Base-by-base conservation (phyloP, 2,329 filamentous ascomycete species). In the Arthrobotrys pseudoclavata region DNA sequence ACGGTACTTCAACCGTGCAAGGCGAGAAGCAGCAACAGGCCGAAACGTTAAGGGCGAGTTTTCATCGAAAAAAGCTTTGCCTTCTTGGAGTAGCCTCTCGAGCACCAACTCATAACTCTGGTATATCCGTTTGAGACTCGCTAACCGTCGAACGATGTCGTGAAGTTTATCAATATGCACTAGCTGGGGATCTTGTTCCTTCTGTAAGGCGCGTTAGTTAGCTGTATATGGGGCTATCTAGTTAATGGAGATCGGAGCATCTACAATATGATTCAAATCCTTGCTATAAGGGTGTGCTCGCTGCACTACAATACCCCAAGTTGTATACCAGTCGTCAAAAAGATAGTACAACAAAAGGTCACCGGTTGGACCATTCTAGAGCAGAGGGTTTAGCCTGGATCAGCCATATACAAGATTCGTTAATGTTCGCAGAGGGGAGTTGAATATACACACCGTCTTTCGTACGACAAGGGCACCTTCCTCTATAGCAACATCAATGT, bases 311-410 rank as follows among this genome's bases (percentile, higher is more conserved):
- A 91, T 84, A 29, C 86, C 86, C 81, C 89, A 90, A 63, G 87
- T 89, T 7, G 88, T 88, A 60, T 87, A 86, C 89, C 89, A 91
- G 81, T 90, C 89, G 81, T 91, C 89, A 80, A 91, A 91, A 1
- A 91, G 85, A 47, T 90, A 90, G 81, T 90, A 91, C 81, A 90
- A 89, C 0, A 91, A 84, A 13, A 91, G 81, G 24, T 88, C 88
- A 0, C 89, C 86, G 0, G 87, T 86, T 77, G 90, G 89, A 15
- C 79, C 71, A 55, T 79, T 52, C 67, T 63, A 63, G n/a, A 26
- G 12, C 10, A 37, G 34, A 37, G 6, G 34, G 6, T 3, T 37
- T 37, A 37, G 12, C 34, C 4, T 37, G 4, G 34, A 37, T 37
- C 34, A 12, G 12, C 34, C 34, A n/a, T 37, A 37, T 7, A 37